Evolutionary conservation across 768 basidiomycete genomes (phyloP), one percentile per base, ranked within the genome.

Genomic region (Holtermannia corniformis): DNA sequence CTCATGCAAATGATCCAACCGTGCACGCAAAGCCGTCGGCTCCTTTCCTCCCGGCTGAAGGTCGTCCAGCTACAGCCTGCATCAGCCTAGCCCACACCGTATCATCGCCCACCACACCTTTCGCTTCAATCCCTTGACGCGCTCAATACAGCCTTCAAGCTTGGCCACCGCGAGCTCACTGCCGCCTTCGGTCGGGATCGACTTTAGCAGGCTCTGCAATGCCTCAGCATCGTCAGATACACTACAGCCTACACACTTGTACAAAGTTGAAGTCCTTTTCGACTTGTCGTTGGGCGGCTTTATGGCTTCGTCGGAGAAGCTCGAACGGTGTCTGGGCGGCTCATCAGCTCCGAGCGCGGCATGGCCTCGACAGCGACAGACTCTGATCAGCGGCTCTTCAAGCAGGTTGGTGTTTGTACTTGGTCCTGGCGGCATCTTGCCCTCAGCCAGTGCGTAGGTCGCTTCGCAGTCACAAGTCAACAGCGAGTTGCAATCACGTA

Each of bases 71-170:
- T 68, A 47, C 4, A n/a, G n/a, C n/a, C n/a, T n/a, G 16, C 32
- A 37, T 37, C 26, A 25, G 44, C 20, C 5, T 13, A n/a, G n/a
- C n/a, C n/a, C n/a, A n/a, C 32, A n/a, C 27, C 26, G n/a, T 42
- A 22, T 46, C 45, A 42, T 47, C 49, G 50, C 48, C 25, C 26
- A 21, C 59, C 75, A 41, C 44, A 89, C 92, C 82, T 95, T 96
- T 66, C 84, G 81, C 76, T 93, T 93, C 52, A 96, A 77, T 49
- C 78, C 81, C 72, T 86, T 52, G 3, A 62, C 49, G 14, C 70
- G 52, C 16, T 69, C 68, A 7, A 28, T 47, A 2, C 56, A 56
- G 21, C 54, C 58, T 55, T 62, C 62, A 3, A 72, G 41, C 52
- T 64, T 66, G 23, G 26, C 40, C 14, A 54, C 48, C 24, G n/a